A percentile compares a stretch with the other conserved stretches of the same genome.
Evolutionary conservation across 2,329 filamentous ascomycete species (phyloP).

Genomic region (Aspergillus japonicus): DNA sequence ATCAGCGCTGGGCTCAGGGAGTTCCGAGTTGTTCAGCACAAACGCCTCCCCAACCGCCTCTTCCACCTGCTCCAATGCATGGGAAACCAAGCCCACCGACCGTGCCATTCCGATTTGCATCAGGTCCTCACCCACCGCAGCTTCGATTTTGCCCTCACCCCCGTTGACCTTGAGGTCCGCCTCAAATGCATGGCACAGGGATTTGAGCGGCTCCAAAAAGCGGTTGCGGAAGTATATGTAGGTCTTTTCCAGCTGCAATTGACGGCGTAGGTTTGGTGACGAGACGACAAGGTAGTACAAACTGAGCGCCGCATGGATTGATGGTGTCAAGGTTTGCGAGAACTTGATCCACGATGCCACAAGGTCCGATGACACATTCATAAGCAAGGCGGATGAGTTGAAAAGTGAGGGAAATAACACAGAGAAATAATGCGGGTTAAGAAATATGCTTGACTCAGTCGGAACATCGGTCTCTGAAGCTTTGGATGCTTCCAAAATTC

Average conservation of each 20-base stretch:
- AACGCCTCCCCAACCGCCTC: slow-evolving; percentile 31
- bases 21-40: slow-evolving; percentile 26
- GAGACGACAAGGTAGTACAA: slow-evolving; percentile 59
- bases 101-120: slow-evolving; percentile 35
- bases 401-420: slow-evolving; percentile 54
- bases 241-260: slow-evolving; percentile 46
- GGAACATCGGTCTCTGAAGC: slow-evolving; percentile 7
- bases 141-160: slow-evolving; percentile 37
- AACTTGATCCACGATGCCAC: slow-evolving; percentile 49
- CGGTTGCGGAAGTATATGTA: slow-evolving; percentile 32
- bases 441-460: slow-evolving; percentile 32
- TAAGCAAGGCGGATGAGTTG: slow-evolving; percentile 46
- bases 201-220: slow-evolving; percentile 35
- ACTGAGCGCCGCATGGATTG: slow-evolving; percentile 57
- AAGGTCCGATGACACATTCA: slow-evolving; percentile 36
- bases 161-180: slow-evolving; percentile 33
- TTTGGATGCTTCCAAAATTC: slow-evolving; percentile 51
- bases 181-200: slow-evolving; percentile 33
- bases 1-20: slow-evolving; percentile 28
- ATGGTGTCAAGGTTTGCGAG: slow-evolving; percentile 47
- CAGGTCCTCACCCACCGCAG: slow-evolving; percentile 36
- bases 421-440: slow-evolving; percentile 38
- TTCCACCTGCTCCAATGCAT: slow-evolving; percentile 38
- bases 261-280: slow-evolving; percentile 48
- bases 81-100: slow-evolving; percentile 34